Conservation (phyloP, 177 flowering plant genomes). For the Vitis hybrid region DNA sequence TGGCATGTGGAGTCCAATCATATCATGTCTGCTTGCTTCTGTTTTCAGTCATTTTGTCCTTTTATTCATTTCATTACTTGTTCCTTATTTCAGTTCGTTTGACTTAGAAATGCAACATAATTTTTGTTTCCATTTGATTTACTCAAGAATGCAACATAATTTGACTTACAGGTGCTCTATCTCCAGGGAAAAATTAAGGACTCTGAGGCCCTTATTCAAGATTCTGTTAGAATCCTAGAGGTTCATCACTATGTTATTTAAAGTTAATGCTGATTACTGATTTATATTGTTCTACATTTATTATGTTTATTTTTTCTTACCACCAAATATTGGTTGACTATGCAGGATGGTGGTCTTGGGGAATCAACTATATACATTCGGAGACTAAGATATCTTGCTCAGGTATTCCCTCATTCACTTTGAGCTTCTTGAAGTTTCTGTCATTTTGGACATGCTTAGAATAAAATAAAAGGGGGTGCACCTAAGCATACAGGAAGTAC, state of each 20-base stretch:
- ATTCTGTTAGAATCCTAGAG: conserved; percentile 85
- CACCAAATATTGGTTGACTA: conserved; percentile 5
- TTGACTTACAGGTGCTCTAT: conserved; percentile 54
- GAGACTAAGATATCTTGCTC: conserved; percentile 72
- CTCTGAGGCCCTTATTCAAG: conserved; percentile 61
- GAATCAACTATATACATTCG: conserved; percentile 62
- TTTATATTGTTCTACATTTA: not conserved
- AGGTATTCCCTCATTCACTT: conserved; percentile 37
- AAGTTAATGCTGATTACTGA: conserved; percentile 1
- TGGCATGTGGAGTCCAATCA: too few species aligned
- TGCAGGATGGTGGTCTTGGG: conserved; percentile 71
- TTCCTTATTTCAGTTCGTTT: not conserved
- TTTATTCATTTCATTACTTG: not conserved
- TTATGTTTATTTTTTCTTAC: conserved; percentile 1
- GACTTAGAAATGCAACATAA: not conserved
- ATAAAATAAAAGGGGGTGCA: not conserved
- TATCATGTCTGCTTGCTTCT: too few species aligned
- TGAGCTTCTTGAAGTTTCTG: not conserved
- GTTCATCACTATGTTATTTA: conserved; percentile 26
- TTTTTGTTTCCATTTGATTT: not conserved
- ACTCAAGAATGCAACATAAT: not conserved
- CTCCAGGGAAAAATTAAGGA: conserved; percentile 76
- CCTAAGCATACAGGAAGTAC: too few species aligned
- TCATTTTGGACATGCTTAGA: not conserved
- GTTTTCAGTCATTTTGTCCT: too few species aligned